These are phyloP conservation scores for Pyrenophora tritici-repentis DNA, from an alignment of 2,329 filamentous ascomycete species.

Conservation along the genomic window DNA sequence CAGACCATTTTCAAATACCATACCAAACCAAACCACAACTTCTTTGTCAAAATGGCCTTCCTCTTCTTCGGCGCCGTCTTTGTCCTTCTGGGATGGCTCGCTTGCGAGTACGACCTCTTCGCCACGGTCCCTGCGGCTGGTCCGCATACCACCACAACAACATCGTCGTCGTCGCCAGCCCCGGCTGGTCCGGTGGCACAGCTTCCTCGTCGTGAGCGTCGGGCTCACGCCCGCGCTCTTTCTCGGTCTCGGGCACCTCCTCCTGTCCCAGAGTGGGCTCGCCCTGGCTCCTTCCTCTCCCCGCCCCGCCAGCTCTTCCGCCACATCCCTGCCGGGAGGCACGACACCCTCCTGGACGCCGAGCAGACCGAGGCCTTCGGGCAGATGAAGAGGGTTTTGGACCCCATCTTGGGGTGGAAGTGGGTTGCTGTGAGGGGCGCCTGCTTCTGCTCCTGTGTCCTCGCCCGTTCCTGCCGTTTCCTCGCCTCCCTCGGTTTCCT, in stretches of 20 bases:
- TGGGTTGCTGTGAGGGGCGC: slow-evolving; percentile 1
- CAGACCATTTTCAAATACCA: background rate
- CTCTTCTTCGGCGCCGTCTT: slow-evolving; percentile 8
- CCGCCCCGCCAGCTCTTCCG: background rate
- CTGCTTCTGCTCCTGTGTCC: background rate
- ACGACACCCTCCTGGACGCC: slow-evolving; percentile 7
- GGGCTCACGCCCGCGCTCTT: background rate
- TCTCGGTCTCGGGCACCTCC: background rate
- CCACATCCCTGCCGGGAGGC: background rate
- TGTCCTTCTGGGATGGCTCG: slow-evolving; percentile 6
- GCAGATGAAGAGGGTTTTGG: slow-evolving; percentile 7
- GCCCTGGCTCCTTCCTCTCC: slow-evolving; percentile 1
- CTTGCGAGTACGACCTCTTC: slow-evolving; percentile 6
- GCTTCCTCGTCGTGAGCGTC: slow-evolving; percentile 4
- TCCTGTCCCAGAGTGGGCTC: background rate
- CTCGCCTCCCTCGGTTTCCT: background rate
- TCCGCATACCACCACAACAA: background rate
- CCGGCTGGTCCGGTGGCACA: slow-evolving; percentile 1
- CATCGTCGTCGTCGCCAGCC: background rate
- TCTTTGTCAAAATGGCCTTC: slow-evolving; percentile 5
- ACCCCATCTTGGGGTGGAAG: slow-evolving; percentile 4
- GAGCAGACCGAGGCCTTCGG: background rate
- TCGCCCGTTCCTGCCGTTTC: background rate
- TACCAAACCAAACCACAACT: background rate
- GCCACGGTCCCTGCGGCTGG: slow-evolving; percentile 1